Conservation (phyloP, 1,284 basidiomycete species). For the Jaminaea rosea region DNA sequence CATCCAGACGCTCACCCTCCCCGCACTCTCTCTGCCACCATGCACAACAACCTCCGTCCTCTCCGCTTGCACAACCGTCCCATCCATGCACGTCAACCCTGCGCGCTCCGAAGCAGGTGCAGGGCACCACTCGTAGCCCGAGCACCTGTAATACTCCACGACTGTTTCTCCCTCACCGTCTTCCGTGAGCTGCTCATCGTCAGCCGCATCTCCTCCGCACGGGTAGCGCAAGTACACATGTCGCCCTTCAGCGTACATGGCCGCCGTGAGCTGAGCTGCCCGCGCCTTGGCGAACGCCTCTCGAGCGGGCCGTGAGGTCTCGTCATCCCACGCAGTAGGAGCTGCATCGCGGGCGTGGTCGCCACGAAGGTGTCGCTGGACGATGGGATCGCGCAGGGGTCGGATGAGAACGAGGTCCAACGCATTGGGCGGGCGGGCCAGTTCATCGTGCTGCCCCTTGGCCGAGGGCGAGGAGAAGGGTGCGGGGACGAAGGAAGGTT, state of each 20-base stretch:
- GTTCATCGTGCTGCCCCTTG: too few relatives aligned
- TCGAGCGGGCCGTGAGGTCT: background rate
- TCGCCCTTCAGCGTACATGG: slow-evolving; percentile 33
- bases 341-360: background rate
- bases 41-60: too few relatives aligned
- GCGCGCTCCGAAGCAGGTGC: background rate
- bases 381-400: slow-evolving; percentile 60
- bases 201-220: background rate
- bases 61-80: too few relatives aligned
- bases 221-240: slow-evolving; percentile 27
- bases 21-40: too few relatives aligned
- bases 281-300: slow-evolving; percentile 13
- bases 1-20: too few relatives aligned
- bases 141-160: slow-evolving; percentile 71
- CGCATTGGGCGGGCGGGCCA: slow-evolving; percentile 42
- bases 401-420: slow-evolving; percentile 77
- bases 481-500: slow-evolving; percentile 67
- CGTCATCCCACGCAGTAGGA: background rate
- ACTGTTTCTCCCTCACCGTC: slow-evolving; percentile 54
- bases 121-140: slow-evolving; percentile 66
- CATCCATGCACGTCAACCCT: slow-evolving; percentile 4
- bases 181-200: slow-evolving; percentile 34
- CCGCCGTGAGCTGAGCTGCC: slow-evolving; percentile 15
- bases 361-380: background rate
- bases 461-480: slow-evolving; percentile 50